A percentile compares a stretch with the other conserved stretches of the same genome.
These are phyloP conservation scores for Paecilomyces fulvus DNA, from an alignment of 2,329 filamentous ascomycete genomes.

Conservation along the genomic window DNA sequence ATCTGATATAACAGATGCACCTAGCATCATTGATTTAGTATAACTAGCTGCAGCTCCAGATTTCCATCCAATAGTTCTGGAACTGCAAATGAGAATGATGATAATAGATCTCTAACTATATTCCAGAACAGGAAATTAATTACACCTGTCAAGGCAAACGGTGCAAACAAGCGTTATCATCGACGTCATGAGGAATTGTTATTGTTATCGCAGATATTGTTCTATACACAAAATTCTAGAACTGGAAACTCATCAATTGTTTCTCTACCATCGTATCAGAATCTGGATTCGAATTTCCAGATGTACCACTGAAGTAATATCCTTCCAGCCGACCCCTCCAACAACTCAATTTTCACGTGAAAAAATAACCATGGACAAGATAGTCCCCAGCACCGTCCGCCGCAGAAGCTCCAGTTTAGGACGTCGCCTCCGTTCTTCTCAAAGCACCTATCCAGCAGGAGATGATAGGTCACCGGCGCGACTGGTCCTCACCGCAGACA, in stretches of 20 bases:
- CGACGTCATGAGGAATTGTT: background rate
- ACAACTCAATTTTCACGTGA: too few relatives aligned
- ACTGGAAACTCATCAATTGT: too few relatives aligned
- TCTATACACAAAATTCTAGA: too few relatives aligned
- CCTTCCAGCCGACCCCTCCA: background rate
- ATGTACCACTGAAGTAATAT: too few relatives aligned
- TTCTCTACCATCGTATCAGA: too few relatives aligned
- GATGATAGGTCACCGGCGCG: background rate
- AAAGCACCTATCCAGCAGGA: background rate
- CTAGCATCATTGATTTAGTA: background rate
- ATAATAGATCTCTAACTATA: background rate
- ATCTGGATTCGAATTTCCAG: too few relatives aligned
- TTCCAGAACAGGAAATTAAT: background rate
- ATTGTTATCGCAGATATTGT: background rate
- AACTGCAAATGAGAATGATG: background rate
- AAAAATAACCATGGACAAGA: background rate
- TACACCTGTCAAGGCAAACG: background rate
- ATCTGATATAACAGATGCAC: background rate
- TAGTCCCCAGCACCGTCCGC: background rate
- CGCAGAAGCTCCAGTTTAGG: background rate
- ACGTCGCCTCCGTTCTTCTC: background rate
- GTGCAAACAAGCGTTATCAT: background rate
- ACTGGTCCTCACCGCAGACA: constrained; percentile 23
- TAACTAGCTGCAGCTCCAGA: background rate
- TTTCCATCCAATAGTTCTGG: background rate